Evolutionary conservation across 2,329 filamentous ascomycete genomes (phyloP), one percentile per base, ranked within the genome.

Genomic region (Trichoderma afroharzianum): DNA sequence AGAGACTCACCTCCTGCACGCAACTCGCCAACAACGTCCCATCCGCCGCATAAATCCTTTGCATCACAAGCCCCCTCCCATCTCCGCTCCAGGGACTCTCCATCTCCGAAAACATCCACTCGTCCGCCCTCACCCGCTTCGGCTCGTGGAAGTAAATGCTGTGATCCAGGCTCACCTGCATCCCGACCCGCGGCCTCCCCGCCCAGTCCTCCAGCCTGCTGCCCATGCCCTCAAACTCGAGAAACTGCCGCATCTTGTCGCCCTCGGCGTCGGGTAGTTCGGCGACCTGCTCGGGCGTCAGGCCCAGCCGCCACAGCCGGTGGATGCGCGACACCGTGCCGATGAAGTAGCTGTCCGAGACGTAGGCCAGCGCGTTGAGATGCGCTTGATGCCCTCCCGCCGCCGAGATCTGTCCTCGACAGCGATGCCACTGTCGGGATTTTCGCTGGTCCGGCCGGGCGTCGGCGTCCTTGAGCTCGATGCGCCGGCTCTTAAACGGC

Each of bases 281-380:
- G n/a, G 86, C 84, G n/a, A 90, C 83, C 43, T 88, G 85, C 69
- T 86, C 82, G 2, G 85, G 85, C 14, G 83, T 73, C 63, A 85
- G 87, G 1, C 87, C 88, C 79, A 93, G 93, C 15, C 93, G 87
- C 88, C 92, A 95, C 43, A 98, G 86, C 71, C 89, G 87, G 81
- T 98, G 95, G 69, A 95, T 91, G 24, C 93, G 89, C 32, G 91
- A 86, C 8, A 98, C 89, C 2, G 95, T 98, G 50, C 93, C 95
- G 80, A 98, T 95, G 82, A 99, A 98, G 83, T 93, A 96, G 78
- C 88, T 92, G 82, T 98, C 95, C 30, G 91, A 93, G 84, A 98
- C 93, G 83, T 98, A 99, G 28, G 95, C 95, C 73, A 99, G 86
- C 9, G 96, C 96, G 47, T 89, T 92, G 43, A 98, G 85, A 79